Evolutionary conservation across 805 yeast genomes (phyloP), one percentile per base, ranked within the genome.

Genomic region (Komagataella kurtzmanii): DNA sequence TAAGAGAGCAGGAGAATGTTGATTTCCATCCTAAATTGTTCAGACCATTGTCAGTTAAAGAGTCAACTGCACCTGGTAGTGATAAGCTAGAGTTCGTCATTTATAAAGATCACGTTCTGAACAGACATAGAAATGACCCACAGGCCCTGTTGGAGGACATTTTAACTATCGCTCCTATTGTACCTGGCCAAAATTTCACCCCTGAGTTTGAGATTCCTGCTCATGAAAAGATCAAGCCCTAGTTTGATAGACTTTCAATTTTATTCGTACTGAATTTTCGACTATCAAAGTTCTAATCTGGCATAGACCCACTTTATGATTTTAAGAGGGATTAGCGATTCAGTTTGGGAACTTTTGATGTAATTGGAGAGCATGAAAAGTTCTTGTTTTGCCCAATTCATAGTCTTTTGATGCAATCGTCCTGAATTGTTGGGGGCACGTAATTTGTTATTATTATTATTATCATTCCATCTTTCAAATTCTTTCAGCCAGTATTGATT

Each of bases 1-100:
- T 80, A 59, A 77, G 98, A 58, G 67, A 70, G 17, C 96, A 85
- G 57, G 85, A 83, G 49, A 95, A 91, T 12, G 82, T 77, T 1
- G 89, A 82, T 57, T 89, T 86, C 65, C 80, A 79, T 57, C 97
- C 97, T 19, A 81, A 81, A 61, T 67, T 88, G 47, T 91, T 91
- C 68, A 79, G 74, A 61, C 73, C 66, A 12, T 68, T 74, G 5
- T 55, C 71, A 10, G 65, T 66, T 23, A 63, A 63, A 18, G 67
- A 69, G 46, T 54, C 62, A 6, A 57, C 54, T 4, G 54, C 55
- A 23, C 52, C 55, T 24, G 67, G 64, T 24, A 64, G 64, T 45
- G 71, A 74, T 48, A 75, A 73, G 52, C 65, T 88, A 54, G 90
- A 87, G 64, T 88, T 69, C 61, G 65, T 78, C 43, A 70, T 88